Evolutionary conservation across 2,329 filamentous ascomycete species (phyloP).

Genomic region (Exophiala sp.): DNA sequence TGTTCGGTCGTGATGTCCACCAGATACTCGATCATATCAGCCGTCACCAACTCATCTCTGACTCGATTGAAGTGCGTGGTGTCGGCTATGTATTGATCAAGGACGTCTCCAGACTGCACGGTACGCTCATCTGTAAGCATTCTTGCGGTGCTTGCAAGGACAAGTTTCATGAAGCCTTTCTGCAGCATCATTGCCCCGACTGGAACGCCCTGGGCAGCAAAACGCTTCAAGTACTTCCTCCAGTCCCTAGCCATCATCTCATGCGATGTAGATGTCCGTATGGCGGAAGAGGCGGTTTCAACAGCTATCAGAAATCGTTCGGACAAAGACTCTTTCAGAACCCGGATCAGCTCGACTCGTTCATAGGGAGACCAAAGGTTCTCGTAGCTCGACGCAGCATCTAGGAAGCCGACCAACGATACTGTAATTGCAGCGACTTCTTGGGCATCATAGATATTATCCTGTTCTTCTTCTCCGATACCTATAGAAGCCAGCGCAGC

Average conservation of each 20-base stretch:
- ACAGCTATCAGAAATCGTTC: slow-evolving; percentile 81
- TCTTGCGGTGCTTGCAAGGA: slow-evolving; percentile 74
- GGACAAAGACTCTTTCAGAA: slow-evolving; percentile 70
- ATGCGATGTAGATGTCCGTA: slow-evolving; percentile 71
- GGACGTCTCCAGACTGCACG: slow-evolving; percentile 60
- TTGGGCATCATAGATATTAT: slow-evolving; percentile 52
- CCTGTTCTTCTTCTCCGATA: slow-evolving; percentile 56
- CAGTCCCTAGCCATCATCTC: slow-evolving; percentile 72
- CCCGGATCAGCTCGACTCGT: slow-evolving; percentile 68
- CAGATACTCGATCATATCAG: slow-evolving; percentile 53
- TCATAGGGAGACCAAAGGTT: slow-evolving; percentile 78
- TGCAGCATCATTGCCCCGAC: slow-evolving; percentile 89
- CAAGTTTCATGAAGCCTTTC: slow-evolving; percentile 79
- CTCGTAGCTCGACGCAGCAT: slow-evolving; percentile 72
- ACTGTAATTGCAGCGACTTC: slow-evolving; percentile 72
- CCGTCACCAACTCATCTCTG: slow-evolving; percentile 34
- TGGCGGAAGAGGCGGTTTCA: slow-evolving; percentile 84
- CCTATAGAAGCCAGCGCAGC: slow-evolving; percentile 53
- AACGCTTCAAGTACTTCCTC: slow-evolving; percentile 81
- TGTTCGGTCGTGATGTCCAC: slow-evolving; percentile 74
- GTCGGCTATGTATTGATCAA: slow-evolving; percentile 69
- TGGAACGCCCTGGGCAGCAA: slow-evolving; percentile 73
- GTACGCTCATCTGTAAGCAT: slow-evolving; percentile 62
- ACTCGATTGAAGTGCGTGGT: slow-evolving; percentile 38
- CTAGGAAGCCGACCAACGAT: slow-evolving; percentile 84